Percentiles rank a stretch among this genome's conserved stretches.
Evolutionary conservation across 2,329 filamentous ascomycete genomes (phyloP).

Genomic region (Colletotrichum sp.): DNA sequence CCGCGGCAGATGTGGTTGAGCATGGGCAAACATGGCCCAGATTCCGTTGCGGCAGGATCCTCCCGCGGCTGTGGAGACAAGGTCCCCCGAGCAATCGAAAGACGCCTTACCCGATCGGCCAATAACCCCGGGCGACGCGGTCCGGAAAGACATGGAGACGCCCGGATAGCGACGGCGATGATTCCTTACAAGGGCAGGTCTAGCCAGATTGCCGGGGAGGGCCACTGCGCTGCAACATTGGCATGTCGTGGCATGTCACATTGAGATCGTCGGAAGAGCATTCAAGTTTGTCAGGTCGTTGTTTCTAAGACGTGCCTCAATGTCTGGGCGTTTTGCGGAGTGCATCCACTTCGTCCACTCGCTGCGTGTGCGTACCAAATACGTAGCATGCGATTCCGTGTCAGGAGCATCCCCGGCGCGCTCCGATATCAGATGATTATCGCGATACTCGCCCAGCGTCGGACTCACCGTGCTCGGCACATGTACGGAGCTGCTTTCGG

Average conservation of each 20-base stretch:
- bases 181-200: conserved; percentile 13
- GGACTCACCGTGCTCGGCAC: conserved; percentile 1
- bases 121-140: neutral
- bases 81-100: neutral
- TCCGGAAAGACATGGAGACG: neutral
- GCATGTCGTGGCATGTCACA: conserved; percentile 6
- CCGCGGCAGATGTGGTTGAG: neutral
- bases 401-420: neutral
- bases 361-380: neutral
- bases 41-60: conserved; percentile 9
- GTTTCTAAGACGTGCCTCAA: neutral
- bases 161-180: neutral
- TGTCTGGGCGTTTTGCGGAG: conserved; percentile 1
- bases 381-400: conserved; percentile 1
- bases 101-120: conserved; percentile 5
- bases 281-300: neutral
- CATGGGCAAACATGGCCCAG: neutral
- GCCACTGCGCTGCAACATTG: conserved; percentile 4
- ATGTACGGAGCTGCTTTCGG: conserved; percentile 3
- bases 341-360: neutral
- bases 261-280: conserved; percentile 3
- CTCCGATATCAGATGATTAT: conserved; percentile 7
- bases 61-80: conserved; percentile 9
- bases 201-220: conserved; percentile 2
- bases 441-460: neutral